Conservation (phyloP, 192 early-diverging fungal species). For the Jimgerdemannia lactiflua region DNA sequence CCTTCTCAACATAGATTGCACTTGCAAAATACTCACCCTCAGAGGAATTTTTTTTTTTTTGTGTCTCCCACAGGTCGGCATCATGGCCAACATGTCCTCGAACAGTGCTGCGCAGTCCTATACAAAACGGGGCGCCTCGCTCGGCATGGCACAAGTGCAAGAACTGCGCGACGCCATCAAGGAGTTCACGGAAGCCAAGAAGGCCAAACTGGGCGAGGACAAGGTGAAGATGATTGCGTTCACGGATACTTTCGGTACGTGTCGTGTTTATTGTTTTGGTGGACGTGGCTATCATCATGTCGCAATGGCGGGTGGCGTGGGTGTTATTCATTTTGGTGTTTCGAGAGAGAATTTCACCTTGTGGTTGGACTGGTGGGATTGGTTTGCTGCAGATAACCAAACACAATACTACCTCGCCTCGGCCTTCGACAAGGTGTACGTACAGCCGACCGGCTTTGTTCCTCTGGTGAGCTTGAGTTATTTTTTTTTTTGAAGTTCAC, state of each 20-base stretch:
- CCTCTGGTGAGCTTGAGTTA: constrained; percentile 58
- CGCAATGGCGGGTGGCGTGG: too few species aligned
- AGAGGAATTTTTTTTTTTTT: neutral
- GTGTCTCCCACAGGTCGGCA: constrained; percentile 5
- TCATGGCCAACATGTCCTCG: constrained; percentile 36
- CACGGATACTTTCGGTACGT: constrained; percentile 62
- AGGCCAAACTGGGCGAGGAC: constrained; percentile 37
- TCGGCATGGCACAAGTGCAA: constrained; percentile 59
- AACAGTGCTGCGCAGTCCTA: constrained; percentile 10
- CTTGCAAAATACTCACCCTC: neutral
- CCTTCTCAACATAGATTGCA: constrained; percentile 1
- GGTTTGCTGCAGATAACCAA: constrained; percentile 43
- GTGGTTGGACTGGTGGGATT: too few species aligned
- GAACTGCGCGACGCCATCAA: constrained; percentile 55
- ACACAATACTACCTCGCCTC: constrained; percentile 63
- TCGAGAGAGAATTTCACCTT: too few species aligned
- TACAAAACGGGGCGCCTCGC: constrained; percentile 9
- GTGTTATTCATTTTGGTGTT: too few species aligned
- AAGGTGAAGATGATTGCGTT: constrained; percentile 52
- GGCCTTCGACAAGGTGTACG: constrained; percentile 57
- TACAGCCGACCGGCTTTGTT: constrained; percentile 58
- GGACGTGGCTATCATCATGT: too few species aligned
- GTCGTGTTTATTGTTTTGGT: too few species aligned
- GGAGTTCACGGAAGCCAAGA: constrained; percentile 49
- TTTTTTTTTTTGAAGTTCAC: neutral